A percentile compares a stretch with the other conserved stretches of the same genome.
phyloP scores from a whole-genome alignment of 2,329 filamentous ascomycete species.

The Paraconiothyrium sp. region DNA sequence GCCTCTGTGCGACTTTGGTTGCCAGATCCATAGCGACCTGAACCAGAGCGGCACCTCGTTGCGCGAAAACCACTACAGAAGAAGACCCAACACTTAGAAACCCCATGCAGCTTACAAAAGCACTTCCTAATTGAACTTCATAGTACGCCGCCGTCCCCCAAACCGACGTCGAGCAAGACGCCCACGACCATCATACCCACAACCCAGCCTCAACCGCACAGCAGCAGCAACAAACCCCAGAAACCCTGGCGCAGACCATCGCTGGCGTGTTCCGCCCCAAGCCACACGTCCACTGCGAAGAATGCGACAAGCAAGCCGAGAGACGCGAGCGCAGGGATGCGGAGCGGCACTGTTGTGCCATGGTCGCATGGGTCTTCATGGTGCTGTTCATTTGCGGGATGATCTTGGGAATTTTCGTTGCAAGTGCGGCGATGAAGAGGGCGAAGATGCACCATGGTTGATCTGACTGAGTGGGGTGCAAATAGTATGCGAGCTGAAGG shows the following conservation, averaged over 20 bases:
- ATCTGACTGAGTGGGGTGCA: not conserved
- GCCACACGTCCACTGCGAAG: slow-evolving; percentile 38
- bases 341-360: slow-evolving; percentile 34
- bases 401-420: slow-evolving; percentile 31
- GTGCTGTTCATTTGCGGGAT: slow-evolving; percentile 29
- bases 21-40: not conserved
- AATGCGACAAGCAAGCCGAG: slow-evolving; percentile 36
- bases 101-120: too few species aligned
- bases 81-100: too few species aligned
- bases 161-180: slow-evolving; percentile 36
- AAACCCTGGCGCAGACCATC: slow-evolving; percentile 35
- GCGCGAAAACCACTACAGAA: too few species aligned
- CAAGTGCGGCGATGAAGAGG: slow-evolving; percentile 14
- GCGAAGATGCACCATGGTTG: slow-evolving; percentile 12
- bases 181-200: slow-evolving; percentile 14
- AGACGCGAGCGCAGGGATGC: slow-evolving; percentile 29
- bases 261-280: slow-evolving; percentile 35
- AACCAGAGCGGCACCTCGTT: not conserved
- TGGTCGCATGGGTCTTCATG: slow-evolving; percentile 37
- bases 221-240: slow-evolving; percentile 17
- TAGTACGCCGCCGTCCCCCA: slow-evolving; percentile 39
- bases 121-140: not conserved
- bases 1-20: not conserved
- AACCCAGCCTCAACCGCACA: slow-evolving; percentile 17
- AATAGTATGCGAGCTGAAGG: not conserved